Conservation (phyloP, 352 stramenopile species). For the Thalassiosira mediterranea region DNA sequence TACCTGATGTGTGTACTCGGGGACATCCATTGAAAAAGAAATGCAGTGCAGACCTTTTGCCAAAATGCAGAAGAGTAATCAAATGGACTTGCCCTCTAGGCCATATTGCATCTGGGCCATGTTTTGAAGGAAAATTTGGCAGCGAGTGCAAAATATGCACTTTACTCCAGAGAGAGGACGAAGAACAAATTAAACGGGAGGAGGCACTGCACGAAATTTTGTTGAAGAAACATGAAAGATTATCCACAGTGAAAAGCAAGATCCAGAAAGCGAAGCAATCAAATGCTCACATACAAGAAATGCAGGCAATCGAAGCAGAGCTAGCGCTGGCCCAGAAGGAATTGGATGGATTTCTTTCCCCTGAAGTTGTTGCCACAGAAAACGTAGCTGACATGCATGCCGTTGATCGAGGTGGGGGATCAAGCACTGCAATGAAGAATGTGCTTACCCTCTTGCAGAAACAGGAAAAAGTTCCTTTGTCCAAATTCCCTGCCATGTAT, state of each 20-base stretch:
- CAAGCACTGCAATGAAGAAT: constrained; percentile 4
- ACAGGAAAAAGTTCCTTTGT: constrained; percentile 19
- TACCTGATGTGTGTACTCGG: constrained; percentile 17
- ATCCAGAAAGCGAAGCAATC: constrained; percentile 8
- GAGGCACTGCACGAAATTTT: constrained; percentile 15
- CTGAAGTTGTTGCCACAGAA: background rate
- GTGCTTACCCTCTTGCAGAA: constrained; percentile 13
- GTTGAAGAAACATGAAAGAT: constrained; percentile 8
- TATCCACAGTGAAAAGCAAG: constrained; percentile 16
- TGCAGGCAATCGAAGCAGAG: constrained; percentile 18
- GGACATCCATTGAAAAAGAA: constrained; percentile 19
- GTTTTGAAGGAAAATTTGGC: constrained; percentile 22
- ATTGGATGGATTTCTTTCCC: constrained; percentile 14
- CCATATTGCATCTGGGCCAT: constrained; percentile 20
- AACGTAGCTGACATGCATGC: background rate
- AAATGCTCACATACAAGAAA: constrained; percentile 13
- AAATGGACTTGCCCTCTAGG: constrained; percentile 24
- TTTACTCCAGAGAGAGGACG: constrained; percentile 7
- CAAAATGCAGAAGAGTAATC: constrained; percentile 19
- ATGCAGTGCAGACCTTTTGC: constrained; percentile 13
- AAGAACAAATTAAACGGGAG: constrained; percentile 11
- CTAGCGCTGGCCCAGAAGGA: constrained; percentile 22
- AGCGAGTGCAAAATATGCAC: constrained; percentile 21
- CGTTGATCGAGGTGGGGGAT: background rate
- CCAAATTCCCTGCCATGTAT: constrained; percentile 23